phyloP scores from a whole-genome alignment of 108 stramenopile genomes.

The Mediolabrus comicus region DNA sequence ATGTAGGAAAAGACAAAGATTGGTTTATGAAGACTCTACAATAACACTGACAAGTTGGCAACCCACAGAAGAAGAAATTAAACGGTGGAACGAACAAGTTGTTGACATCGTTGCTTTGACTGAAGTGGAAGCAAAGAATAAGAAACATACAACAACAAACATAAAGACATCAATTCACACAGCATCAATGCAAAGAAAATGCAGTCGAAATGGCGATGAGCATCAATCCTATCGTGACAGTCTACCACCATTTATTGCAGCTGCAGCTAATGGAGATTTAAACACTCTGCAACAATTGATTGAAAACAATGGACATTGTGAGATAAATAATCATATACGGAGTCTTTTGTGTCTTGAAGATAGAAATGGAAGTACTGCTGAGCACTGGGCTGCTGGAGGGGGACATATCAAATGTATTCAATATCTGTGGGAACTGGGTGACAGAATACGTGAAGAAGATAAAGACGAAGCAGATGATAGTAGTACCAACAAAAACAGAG shows the following conservation, averaged over 20 bases:
- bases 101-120: conserved; percentile 50
- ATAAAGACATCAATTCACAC: not conserved
- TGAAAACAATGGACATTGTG: not conserved
- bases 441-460: not conserved
- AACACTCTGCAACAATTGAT: conserved; percentile 18
- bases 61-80: conserved; percentile 59
- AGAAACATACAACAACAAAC: not conserved
- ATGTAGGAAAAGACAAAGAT: conserved; percentile 8
- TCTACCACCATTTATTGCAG: conserved; percentile 66
- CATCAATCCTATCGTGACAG: conserved; percentile 61
- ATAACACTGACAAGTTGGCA: conserved; percentile 28
- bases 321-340: conserved; percentile 8
- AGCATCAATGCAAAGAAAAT: not conserved
- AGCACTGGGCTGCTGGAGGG: conserved; percentile 80
- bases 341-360: conserved; percentile 50
- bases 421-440: conserved; percentile 57
- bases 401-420: conserved; percentile 65
- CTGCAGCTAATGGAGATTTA: conserved; percentile 70
- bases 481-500: not conserved
- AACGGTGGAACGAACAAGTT: conserved; percentile 66
- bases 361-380: conserved; percentile 61
- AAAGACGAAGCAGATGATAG: not conserved
- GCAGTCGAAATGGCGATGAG: conserved; percentile 54
- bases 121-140: conserved; percentile 45
- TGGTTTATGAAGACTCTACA: not conserved